Percentiles rank a stretch among this genome's conserved stretches.
phyloP scores from a whole-genome alignment of 2,329 filamentous ascomycete species.

The Chaetomiaceae sp. region DNA sequence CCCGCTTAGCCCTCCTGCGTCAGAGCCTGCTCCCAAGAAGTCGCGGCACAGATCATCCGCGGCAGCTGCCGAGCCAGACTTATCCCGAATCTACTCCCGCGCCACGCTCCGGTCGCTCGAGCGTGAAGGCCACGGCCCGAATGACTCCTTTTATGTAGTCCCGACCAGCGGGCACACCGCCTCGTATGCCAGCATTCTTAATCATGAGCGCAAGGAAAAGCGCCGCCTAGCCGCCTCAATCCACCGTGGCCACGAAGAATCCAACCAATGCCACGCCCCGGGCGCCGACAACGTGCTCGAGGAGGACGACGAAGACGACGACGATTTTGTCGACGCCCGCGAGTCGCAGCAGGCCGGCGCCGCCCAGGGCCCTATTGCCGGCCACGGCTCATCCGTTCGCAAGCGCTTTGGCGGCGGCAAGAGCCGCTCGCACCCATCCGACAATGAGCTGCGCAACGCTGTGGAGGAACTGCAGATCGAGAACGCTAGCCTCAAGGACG shows the following conservation, averaged over 20 bases:
- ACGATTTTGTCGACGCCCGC: slow-evolving; percentile 81
- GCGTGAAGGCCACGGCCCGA: slow-evolving; percentile 58
- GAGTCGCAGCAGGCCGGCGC: slow-evolving; percentile 53
- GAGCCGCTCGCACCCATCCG: slow-evolving; percentile 10
- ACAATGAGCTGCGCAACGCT: slow-evolving; percentile 52
- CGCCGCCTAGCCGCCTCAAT: slow-evolving; percentile 49
- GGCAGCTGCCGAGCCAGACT: slow-evolving; percentile 57
- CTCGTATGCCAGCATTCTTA: slow-evolving; percentile 86
- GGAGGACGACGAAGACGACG: slow-evolving; percentile 57
- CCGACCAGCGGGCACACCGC: slow-evolving; percentile 86
- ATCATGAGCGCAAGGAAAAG: slow-evolving; percentile 60
- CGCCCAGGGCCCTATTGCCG: too few species aligned
- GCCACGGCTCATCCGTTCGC: slow-evolving; percentile 6
- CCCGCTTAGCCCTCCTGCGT: slow-evolving; percentile 31
- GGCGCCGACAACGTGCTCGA: slow-evolving; percentile 82
- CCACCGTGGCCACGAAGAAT: slow-evolving; percentile 39
- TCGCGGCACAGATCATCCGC: slow-evolving; percentile 28
- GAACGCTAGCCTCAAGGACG: slow-evolving; percentile 77
- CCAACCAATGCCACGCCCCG: too few species aligned
- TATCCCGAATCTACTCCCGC: slow-evolving; percentile 76
- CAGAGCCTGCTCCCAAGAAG: slow-evolving; percentile 35
- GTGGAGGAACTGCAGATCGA: slow-evolving; percentile 85
- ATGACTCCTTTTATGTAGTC: slow-evolving; percentile 89
- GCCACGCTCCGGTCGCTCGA: slow-evolving; percentile 75
- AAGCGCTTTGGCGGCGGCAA: slow-evolving; percentile 6